phyloP scores from a whole-genome alignment of 768 basidiomycete species.

The Macrolepiota albuminosa region DNA sequence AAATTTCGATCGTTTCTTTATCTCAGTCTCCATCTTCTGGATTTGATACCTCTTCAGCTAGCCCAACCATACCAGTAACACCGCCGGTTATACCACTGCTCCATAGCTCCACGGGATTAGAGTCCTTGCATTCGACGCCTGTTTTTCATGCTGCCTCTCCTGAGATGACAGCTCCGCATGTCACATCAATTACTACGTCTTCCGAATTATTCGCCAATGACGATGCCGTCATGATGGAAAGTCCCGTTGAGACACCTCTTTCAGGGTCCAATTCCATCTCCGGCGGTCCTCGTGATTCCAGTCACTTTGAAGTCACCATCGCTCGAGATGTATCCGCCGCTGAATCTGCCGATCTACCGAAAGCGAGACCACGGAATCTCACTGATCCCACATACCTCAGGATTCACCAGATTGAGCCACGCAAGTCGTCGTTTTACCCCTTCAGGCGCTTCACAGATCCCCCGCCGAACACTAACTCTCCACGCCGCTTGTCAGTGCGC shows the following conservation, averaged over 20 bases:
- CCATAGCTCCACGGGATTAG: constrained; percentile 14
- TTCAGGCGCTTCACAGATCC: constrained; percentile 25
- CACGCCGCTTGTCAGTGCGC: constrained; percentile 24
- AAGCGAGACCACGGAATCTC: constrained; percentile 8
- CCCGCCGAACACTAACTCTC: constrained; percentile 10
- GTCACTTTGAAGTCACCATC: constrained; percentile 9
- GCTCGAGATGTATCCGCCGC: background rate
- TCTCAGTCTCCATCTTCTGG: constrained; percentile 15
- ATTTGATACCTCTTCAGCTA: constrained; percentile 1
- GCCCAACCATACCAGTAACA: constrained; percentile 9
- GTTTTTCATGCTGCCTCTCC: constrained; percentile 26
- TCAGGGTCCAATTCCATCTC: constrained; percentile 4
- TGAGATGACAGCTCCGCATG: constrained; percentile 17
- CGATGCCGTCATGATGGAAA: constrained; percentile 30
- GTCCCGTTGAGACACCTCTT: constrained; percentile 26
- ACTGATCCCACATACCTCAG: constrained; percentile 13
- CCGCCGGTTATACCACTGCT: constrained; percentile 7
- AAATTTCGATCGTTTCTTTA: constrained; percentile 5
- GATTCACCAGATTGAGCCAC: constrained; percentile 10
- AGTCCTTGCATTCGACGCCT: constrained; percentile 21
- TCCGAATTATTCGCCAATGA: constrained; percentile 14
- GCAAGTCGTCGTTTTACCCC: constrained; percentile 32
- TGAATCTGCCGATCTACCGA: background rate
- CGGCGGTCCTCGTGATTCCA: constrained; percentile 10
- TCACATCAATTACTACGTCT: constrained; percentile 12